Percentiles rank a stretch among this genome's conserved stretches.
Conservation (phyloP, 1,139 yeast species). For the Hansenula sp. region DNA sequence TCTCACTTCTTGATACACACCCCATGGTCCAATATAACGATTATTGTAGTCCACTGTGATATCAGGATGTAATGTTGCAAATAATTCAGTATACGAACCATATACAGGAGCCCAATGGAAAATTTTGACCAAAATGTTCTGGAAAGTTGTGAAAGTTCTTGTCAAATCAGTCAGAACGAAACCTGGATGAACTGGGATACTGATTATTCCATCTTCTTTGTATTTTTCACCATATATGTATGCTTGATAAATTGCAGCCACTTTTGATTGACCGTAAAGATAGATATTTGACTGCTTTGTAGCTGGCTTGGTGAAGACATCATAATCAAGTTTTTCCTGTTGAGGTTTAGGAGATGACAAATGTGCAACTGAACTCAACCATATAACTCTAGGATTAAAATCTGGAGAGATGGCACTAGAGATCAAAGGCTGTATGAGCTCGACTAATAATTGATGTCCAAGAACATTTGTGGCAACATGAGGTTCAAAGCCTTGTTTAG, state of each 20-base stretch:
- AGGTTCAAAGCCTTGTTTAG: slow-evolving; percentile 40
- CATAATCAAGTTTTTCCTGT: slow-evolving; percentile 41
- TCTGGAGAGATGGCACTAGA: slow-evolving; percentile 15
- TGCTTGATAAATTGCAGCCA: slow-evolving; percentile 38
- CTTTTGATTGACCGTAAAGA: slow-evolving; percentile 45
- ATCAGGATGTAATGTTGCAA: slow-evolving; percentile 35
- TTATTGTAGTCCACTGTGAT: slow-evolving; percentile 24
- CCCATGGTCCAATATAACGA: slow-evolving; percentile 32
- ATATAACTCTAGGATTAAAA: slow-evolving; percentile 35
- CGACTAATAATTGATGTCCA: slow-evolving; percentile 45
- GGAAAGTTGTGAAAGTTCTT: too few species aligned
- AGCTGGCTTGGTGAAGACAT: slow-evolving; percentile 19
- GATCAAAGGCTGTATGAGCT: slow-evolving; percentile 38
- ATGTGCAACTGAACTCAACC: slow-evolving; percentile 42
- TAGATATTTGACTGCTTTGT: slow-evolving; percentile 3
- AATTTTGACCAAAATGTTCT: too few species aligned
- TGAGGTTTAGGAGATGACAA: slow-evolving; percentile 28
- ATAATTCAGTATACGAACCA: slow-evolving; percentile 40
- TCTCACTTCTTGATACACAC: slow-evolving; percentile 25
- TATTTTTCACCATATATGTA: slow-evolving; percentile 36
- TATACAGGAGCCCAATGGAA: slow-evolving; percentile 17
- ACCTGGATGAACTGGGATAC: slow-evolving; percentile 26
- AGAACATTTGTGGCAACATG: slow-evolving; percentile 46
- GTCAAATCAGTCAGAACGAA: neutral
- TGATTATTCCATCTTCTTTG: slow-evolving; percentile 25